phyloP scores from a whole-genome alignment of 345 rosid species.

The Litchi chinensis region DNA sequence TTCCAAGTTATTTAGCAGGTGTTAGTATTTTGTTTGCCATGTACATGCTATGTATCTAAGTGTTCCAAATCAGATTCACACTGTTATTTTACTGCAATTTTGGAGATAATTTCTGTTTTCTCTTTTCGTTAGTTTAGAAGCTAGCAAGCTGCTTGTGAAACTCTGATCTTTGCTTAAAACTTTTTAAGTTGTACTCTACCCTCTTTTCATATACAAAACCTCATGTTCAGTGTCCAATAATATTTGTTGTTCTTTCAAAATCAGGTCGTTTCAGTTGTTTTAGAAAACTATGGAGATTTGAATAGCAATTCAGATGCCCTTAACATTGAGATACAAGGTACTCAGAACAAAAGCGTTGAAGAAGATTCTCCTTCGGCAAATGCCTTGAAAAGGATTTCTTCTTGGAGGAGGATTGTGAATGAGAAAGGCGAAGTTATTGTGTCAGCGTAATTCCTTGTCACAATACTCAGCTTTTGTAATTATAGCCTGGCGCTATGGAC shows the following conservation, averaged over 20 bases:
- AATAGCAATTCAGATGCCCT: constrained; percentile 25
- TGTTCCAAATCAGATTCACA: background rate
- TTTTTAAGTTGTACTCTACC: background rate
- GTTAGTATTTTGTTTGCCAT: background rate
- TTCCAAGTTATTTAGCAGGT: constrained; percentile 1
- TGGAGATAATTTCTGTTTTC: background rate
- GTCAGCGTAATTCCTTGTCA: constrained; percentile 47
- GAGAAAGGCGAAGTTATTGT: constrained; percentile 61
- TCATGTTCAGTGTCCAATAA: background rate
- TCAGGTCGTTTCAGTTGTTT: constrained; percentile 68
- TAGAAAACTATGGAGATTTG: constrained; percentile 60
- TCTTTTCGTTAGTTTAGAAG: background rate
- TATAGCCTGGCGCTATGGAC: constrained; percentile 12
- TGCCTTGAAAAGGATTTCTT: constrained; percentile 46
- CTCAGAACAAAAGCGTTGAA: constrained; percentile 28
- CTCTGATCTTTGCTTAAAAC: no score
- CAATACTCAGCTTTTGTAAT: background rate
- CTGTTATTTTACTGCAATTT: background rate
- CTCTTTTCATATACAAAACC: background rate
- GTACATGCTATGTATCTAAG: background rate
- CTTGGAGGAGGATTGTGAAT: constrained; percentile 64
- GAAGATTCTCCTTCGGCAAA: constrained; percentile 35
- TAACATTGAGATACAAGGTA: constrained; percentile 28
- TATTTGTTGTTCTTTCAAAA: constrained; percentile 7
- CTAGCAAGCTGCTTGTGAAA: background rate